Evolutionary conservation across 805 yeast species (phyloP).

Genomic region (Cyberlindnera americana): DNA sequence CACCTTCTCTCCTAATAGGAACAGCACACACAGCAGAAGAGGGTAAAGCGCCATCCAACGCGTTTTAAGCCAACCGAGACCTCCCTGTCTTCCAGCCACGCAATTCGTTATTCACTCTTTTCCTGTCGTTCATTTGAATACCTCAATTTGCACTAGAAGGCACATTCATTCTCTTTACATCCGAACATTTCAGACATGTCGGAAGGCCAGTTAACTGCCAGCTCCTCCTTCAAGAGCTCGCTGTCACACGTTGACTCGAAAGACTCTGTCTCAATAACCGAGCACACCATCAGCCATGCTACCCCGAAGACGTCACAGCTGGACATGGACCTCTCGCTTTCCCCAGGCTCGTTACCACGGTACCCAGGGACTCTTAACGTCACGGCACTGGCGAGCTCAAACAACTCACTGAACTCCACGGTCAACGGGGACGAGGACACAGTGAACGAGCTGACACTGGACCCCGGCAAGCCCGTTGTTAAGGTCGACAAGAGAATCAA

Average conservation of each 20-base stretch:
- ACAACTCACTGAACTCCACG: slow-evolving; percentile 7
- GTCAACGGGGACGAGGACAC: slow-evolving; percentile 1
- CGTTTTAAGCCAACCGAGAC: too few relatives aligned
- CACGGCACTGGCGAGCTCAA: slow-evolving; percentile 37
- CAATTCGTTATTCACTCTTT: too few relatives aligned
- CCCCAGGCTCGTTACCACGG: slow-evolving; percentile 37
- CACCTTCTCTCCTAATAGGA: too few relatives aligned
- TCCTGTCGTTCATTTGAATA: too few relatives aligned
- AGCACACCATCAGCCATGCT: background rate
- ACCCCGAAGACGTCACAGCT: slow-evolving; percentile 18
- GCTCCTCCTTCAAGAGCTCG: slow-evolving; percentile 11
- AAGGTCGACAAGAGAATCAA: slow-evolving; percentile 16
- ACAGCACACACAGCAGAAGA: too few relatives aligned
- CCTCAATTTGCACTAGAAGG: too few relatives aligned
- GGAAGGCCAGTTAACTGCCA: slow-evolving; percentile 8
- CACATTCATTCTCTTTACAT: too few relatives aligned
- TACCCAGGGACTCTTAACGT: slow-evolving; percentile 45
- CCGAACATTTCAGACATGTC: slow-evolving; percentile 8
- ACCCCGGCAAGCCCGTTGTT: slow-evolving; percentile 39
- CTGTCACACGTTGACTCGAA: slow-evolving; percentile 1
- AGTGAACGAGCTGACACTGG: slow-evolving; percentile 37
- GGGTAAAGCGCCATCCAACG: too few relatives aligned
- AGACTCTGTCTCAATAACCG: background rate
- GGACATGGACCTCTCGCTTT: slow-evolving; percentile 12
- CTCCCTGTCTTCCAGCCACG: too few relatives aligned